phyloP scores from a whole-genome alignment of 257 asterid genomes.

The Agastache rugosa region DNA sequence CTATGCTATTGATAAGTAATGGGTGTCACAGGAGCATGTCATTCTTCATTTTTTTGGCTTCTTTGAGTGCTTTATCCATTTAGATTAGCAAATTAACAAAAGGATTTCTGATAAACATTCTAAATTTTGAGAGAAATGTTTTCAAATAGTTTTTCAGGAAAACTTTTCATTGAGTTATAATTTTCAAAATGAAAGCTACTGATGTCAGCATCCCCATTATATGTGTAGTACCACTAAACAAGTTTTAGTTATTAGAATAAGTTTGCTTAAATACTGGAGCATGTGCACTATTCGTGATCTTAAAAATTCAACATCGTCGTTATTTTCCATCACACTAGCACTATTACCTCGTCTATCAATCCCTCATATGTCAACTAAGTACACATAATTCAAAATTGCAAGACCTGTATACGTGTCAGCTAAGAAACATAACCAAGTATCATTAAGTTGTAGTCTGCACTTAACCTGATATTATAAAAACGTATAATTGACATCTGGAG shows the following conservation, averaged over 20 bases:
- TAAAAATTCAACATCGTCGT: neutral
- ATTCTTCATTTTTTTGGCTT: conserved; percentile 7
- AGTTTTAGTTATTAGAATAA: neutral
- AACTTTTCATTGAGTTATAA: conserved; percentile 18
- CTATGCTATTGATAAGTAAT: conserved; percentile 17
- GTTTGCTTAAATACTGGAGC: conserved; percentile 17
- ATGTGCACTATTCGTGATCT: neutral
- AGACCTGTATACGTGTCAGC: neutral
- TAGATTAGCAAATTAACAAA: conserved; percentile 27
- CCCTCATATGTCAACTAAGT: conserved; percentile 94
- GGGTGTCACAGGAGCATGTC: conserved; percentile 8
- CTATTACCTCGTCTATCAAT: conserved; percentile 86
- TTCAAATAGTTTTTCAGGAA: conserved; percentile 22
- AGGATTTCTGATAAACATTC: conserved; percentile 25
- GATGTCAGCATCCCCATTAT: conserved; percentile 22
- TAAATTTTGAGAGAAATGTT: conserved; percentile 6
- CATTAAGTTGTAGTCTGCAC: conserved; percentile 26
- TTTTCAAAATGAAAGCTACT: conserved; percentile 18
- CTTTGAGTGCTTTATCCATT: conserved; percentile 23
- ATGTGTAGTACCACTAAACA: neutral
- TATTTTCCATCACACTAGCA: neutral
- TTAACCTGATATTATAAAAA: conserved; percentile 7
- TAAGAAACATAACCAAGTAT: conserved; percentile 10
- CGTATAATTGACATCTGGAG: conserved; percentile 24
- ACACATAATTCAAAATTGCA: conserved; percentile 56